These are phyloP conservation scores for Mediolabrus comicus DNA, from an alignment of 108 stramenopile species.

Conservation along the genomic window DNA sequence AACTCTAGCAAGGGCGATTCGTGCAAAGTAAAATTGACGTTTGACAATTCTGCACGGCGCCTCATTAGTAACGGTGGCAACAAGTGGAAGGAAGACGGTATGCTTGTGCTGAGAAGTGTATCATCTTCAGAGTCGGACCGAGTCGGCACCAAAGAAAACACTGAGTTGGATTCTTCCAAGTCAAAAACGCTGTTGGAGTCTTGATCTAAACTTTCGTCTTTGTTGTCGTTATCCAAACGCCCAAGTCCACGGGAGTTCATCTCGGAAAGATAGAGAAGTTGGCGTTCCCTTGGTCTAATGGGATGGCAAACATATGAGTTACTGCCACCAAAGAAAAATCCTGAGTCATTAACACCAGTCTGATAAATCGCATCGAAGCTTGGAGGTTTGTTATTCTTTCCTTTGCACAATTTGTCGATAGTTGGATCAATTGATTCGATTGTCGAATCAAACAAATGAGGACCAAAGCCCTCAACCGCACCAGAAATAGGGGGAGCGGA, in stretches of 20 bases:
- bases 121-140: slow-evolving; percentile 35
- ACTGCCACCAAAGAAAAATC: slow-evolving; percentile 58
- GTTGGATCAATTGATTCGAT: slow-evolving; percentile 22
- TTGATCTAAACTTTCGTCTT: background rate
- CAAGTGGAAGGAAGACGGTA: slow-evolving; percentile 4
- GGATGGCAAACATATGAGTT: slow-evolving; percentile 58
- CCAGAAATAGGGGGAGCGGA: slow-evolving; percentile 60
- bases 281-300: slow-evolving; percentile 35
- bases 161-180: slow-evolving; percentile 1
- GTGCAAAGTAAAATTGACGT: background rate
- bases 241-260: slow-evolving; percentile 36
- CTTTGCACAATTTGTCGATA: slow-evolving; percentile 51
- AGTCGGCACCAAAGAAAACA: background rate
- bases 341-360: slow-evolving; percentile 53
- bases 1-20: slow-evolving; percentile 5
- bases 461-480: slow-evolving; percentile 67
- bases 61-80: slow-evolving; percentile 21
- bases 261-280: slow-evolving; percentile 18
- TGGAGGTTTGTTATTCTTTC: slow-evolving; percentile 41
- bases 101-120: slow-evolving; percentile 10
- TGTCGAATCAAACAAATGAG: slow-evolving; percentile 15
- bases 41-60: background rate
- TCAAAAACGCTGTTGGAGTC: slow-evolving; percentile 11
- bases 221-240: slow-evolving; percentile 15
- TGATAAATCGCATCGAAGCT: slow-evolving; percentile 49